These are phyloP conservation scores for Xylaria intraflava DNA, from an alignment of 495 filamentous ascomycete species.

Conservation along the genomic window DNA sequence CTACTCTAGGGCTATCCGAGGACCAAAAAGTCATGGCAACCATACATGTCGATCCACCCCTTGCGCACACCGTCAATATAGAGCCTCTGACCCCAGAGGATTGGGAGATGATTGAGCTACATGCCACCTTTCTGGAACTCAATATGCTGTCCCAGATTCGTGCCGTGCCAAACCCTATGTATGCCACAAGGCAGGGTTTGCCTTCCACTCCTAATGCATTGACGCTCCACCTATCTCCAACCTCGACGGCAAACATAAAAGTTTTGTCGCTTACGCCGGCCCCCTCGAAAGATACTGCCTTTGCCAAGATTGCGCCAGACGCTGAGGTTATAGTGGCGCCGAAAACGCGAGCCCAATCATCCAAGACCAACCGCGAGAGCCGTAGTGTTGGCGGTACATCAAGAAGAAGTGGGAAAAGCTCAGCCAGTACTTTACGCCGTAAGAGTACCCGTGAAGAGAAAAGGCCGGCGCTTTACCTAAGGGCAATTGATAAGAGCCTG, in stretches of 20 bases:
- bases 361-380: slow-evolving; percentile 48
- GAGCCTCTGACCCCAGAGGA: slow-evolving; percentile 91
- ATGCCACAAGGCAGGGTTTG: slow-evolving; percentile 39
- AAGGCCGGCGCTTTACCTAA: slow-evolving; percentile 61
- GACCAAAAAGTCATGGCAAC: slow-evolving; percentile 68
- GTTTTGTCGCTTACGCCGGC: slow-evolving; percentile 71
- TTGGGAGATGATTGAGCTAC: slow-evolving; percentile 98
- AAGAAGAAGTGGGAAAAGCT: slow-evolving; percentile 67
- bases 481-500: slow-evolving; percentile 63
- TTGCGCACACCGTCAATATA: slow-evolving; percentile 89
- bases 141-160: slow-evolving; percentile 91
- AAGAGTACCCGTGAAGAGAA: slow-evolving; percentile 56
- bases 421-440: slow-evolving; percentile 56
- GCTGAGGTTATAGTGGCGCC: slow-evolving; percentile 96
- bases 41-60: slow-evolving; percentile 82
- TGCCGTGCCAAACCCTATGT: slow-evolving; percentile 78
- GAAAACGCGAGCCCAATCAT: slow-evolving; percentile 53
- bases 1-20: slow-evolving; percentile 70
- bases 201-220: slow-evolving; percentile 61
- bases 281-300: slow-evolving; percentile 60
- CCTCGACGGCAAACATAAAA: slow-evolving; percentile 87
- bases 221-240: slow-evolving; percentile 88
- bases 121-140: slow-evolving; percentile 88
- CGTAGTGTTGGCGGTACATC: slow-evolving; percentile 64
- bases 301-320: slow-evolving; percentile 87